These are phyloP conservation scores for Elongisporangium undulatum DNA, from an alignment of 352 stramenopile genomes.

Conservation along the genomic window DNA sequence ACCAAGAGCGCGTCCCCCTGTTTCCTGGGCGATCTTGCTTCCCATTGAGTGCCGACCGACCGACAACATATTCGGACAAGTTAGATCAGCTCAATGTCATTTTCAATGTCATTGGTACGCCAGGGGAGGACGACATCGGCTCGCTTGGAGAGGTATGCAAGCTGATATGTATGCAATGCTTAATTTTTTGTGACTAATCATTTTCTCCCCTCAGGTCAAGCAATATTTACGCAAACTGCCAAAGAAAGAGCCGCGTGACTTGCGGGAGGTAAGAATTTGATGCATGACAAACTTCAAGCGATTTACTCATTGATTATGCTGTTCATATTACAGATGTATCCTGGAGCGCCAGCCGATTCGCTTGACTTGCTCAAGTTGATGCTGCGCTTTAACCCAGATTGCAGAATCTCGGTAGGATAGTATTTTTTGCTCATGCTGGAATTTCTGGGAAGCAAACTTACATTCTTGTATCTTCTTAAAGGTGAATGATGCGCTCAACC, in stretches of 20 bases:
- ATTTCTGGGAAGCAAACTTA: background rate
- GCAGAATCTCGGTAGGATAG: conserved; percentile 70
- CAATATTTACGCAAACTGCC: conserved; percentile 84
- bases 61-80: conserved; percentile 85
- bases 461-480: conserved; percentile 13
- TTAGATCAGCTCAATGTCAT: conserved; percentile 94
- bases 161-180: background rate
- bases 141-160: conserved; percentile 47
- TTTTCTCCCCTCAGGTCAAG: conserved; percentile 38
- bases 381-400: conserved; percentile 77
- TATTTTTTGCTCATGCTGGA: background rate
- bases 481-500: conserved; percentile 79
- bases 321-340: conserved; percentile 56
- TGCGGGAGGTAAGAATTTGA: conserved; percentile 45
- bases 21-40: conserved; percentile 86
- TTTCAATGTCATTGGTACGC: conserved; percentile 95
- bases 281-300: background rate
- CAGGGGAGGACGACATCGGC: conserved; percentile 85
- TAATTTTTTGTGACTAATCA: background rate
- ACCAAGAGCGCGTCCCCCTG: conserved; percentile 80
- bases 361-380: conserved; percentile 86
- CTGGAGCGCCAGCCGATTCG: conserved; percentile 67
- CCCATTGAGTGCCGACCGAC: conserved; percentile 74
- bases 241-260: conserved; percentile 73
- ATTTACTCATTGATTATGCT: conserved; percentile 1